Evolutionary conservation across 345 rosid species (phyloP).

Genomic region (Viola odorata): DNA sequence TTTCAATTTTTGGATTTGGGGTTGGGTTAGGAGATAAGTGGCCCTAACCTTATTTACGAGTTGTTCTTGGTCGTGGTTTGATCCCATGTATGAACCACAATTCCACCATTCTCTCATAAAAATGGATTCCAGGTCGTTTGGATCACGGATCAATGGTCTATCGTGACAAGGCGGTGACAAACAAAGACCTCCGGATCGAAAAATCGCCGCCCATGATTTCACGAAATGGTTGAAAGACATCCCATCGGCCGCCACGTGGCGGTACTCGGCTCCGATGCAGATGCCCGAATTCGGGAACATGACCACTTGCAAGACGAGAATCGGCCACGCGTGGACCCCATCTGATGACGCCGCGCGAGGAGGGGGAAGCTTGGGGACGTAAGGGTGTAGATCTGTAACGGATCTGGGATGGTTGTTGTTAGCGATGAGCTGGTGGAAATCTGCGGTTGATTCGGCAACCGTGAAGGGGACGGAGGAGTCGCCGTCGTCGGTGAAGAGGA

Average conservation of each 20-base stretch:
- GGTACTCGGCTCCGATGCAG: constrained; percentile 20
- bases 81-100: constrained; percentile 4
- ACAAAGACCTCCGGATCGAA: constrained; percentile 4
- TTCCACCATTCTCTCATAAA: constrained; percentile 13
- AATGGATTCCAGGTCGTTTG: constrained; percentile 10
- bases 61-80: background rate
- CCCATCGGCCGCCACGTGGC: constrained; percentile 39
- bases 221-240: constrained; percentile 32
- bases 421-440: constrained; percentile 15
- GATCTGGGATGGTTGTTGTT: constrained; percentile 11
- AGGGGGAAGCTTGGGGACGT: constrained; percentile 22
- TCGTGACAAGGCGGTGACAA: constrained; percentile 10
- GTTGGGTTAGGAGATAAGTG: constrained; percentile 19
- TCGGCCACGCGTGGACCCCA: constrained; percentile 7
- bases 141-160: constrained; percentile 20
- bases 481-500: constrained; percentile 5
- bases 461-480: constrained; percentile 15
- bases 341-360: background rate
- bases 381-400: constrained; percentile 16
- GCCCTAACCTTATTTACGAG: constrained; percentile 23
- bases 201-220: constrained; percentile 33
- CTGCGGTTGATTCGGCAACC: constrained; percentile 25
- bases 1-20: constrained; percentile 19
- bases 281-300: constrained; percentile 38
- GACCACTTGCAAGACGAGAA: constrained; percentile 32